phyloP scores from a whole-genome alignment of 441 rosid genomes.

The Eruca vesicaria region DNA sequence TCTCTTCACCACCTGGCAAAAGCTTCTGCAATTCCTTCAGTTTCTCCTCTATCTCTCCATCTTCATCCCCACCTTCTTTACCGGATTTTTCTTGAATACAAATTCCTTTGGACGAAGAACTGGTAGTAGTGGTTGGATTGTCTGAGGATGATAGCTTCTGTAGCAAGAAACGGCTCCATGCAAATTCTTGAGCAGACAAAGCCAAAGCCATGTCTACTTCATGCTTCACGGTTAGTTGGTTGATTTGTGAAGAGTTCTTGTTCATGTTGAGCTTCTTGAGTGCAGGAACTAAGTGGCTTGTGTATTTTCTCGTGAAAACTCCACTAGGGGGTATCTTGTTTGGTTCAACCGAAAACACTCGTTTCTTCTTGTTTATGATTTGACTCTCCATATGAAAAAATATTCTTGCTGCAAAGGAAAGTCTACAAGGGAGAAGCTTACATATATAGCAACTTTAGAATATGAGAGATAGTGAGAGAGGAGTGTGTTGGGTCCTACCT shows the following conservation, averaged over 20 bases:
- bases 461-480: background rate
- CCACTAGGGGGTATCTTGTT: slow-evolving; percentile 4
- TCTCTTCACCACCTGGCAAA: slow-evolving; percentile 40
- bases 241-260: background rate
- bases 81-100: slow-evolving; percentile 1
- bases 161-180: slow-evolving; percentile 42
- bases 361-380: slow-evolving; percentile 25
- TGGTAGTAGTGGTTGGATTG: slow-evolving; percentile 1
- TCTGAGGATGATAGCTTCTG: slow-evolving; percentile 10
- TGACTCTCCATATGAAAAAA: slow-evolving; percentile 30
- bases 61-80: slow-evolving; percentile 11
- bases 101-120: background rate
- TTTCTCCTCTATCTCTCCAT: slow-evolving; percentile 3
- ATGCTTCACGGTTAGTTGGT: slow-evolving; percentile 26
- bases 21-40: slow-evolving; percentile 29
- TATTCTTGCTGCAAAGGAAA: slow-evolving; percentile 10
- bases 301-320: slow-evolving; percentile 35
- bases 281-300: slow-evolving; percentile 34
- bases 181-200: slow-evolving; percentile 34
- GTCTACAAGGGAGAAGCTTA: slow-evolving; percentile 17
- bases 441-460: slow-evolving; percentile 17
- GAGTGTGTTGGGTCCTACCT: slow-evolving; percentile 12
- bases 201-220: slow-evolving; percentile 45
- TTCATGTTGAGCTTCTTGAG: slow-evolving; percentile 31
- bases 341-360: slow-evolving; percentile 33